A percentile compares a stretch with the other conserved stretches of the same genome.
Evolutionary conservation across 2,329 filamentous ascomycete species (phyloP).

Genomic region (Orbilia brochopaga): DNA sequence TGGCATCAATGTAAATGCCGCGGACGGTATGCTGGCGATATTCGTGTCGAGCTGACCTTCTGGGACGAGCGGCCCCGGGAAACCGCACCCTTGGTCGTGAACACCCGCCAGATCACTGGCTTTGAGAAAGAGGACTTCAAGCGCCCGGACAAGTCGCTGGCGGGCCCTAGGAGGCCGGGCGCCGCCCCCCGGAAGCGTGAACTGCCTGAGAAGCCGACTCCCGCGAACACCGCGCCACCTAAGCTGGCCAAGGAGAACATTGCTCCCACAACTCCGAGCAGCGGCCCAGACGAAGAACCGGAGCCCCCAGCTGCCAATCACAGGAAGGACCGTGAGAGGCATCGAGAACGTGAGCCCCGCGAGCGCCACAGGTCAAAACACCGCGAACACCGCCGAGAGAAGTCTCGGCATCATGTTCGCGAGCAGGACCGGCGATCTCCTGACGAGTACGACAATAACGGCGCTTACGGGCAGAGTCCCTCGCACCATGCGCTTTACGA

Average conservation of each 20-base stretch:
- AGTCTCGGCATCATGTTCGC: conserved; percentile 39
- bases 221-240: conserved; percentile 13
- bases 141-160: conserved; percentile 36
- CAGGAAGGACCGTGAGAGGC: conserved; percentile 31
- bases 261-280: conserved; percentile 4
- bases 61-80: conserved; percentile 91
- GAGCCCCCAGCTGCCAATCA: conserved; percentile 27
- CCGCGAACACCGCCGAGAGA: conserved; percentile 34
- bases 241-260: conserved; percentile 32
- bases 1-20: conserved; percentile 89
- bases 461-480: conserved; percentile 27
- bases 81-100: conserved; percentile 36
- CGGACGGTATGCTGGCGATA: conserved; percentile 94
- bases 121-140: conserved; percentile 49
- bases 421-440: conserved; percentile 22
- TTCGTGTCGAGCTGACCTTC: conserved; percentile 93
- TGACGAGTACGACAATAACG: conserved; percentile 42
- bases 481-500: conserved; percentile 24
- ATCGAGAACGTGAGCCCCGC: conserved; percentile 38
- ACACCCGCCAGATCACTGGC: conserved; percentile 42
- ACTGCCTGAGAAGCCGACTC: conserved; percentile 32
- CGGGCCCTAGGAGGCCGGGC: conserved; percentile 39
- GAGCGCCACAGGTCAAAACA: conserved; percentile 28
- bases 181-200: conserved; percentile 26
- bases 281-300: conserved; percentile 26